A percentile compares a stretch with the other conserved stretches of the same genome.
phyloP scores from a whole-genome alignment of 768 basidiomycete species.

The Flagelloscypha sp. region DNA sequence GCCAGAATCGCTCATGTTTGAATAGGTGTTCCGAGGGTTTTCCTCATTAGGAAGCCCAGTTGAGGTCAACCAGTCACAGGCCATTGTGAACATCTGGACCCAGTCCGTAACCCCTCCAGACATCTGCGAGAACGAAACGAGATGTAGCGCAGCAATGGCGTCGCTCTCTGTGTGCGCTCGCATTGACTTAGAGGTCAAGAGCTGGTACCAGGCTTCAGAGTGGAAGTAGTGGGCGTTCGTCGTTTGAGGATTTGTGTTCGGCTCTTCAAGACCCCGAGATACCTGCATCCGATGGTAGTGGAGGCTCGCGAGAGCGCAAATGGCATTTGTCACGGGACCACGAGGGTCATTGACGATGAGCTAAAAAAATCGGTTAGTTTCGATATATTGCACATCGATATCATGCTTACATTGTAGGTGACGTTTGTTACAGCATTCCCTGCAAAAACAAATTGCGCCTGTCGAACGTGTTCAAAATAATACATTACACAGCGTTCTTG shows the following conservation, averaged over 20 bases:
- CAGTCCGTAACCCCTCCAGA: slow-evolving; percentile 63
- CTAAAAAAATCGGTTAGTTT: slow-evolving; percentile 19
- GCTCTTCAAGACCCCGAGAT: slow-evolving; percentile 52
- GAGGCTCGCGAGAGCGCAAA: slow-evolving; percentile 68
- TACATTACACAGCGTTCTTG: slow-evolving; percentile 59
- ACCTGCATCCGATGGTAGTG: slow-evolving; percentile 58
- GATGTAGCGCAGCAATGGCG: slow-evolving; percentile 71
- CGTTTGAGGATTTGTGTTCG: slow-evolving; percentile 43
- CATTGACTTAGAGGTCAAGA: slow-evolving; percentile 46
- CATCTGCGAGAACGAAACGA: slow-evolving; percentile 66
- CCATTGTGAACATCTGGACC: slow-evolving; percentile 59
- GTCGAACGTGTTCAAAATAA: slow-evolving; percentile 67
- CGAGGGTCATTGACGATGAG: slow-evolving; percentile 57
- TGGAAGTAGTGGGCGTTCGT: slow-evolving; percentile 58
- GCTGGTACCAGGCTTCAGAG: slow-evolving; percentile 58
- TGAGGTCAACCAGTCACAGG: slow-evolving; percentile 69
- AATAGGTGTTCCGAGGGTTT: slow-evolving; percentile 52
- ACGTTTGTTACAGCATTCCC: slow-evolving; percentile 54
- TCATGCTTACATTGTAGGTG: slow-evolving; percentile 51
- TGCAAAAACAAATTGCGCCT: slow-evolving; percentile 58
- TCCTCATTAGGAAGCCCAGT: slow-evolving; percentile 56
- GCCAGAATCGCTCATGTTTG: slow-evolving; percentile 42
- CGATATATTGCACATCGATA: neutral
- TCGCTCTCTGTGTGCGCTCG: slow-evolving; percentile 58
- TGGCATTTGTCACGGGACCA: slow-evolving; percentile 63